A percentile compares a stretch with the other conserved stretches of the same genome.
phyloP scores from a whole-genome alignment of 2,329 filamentous ascomycete genomes.

The Tolypocladium ovalisporum region DNA sequence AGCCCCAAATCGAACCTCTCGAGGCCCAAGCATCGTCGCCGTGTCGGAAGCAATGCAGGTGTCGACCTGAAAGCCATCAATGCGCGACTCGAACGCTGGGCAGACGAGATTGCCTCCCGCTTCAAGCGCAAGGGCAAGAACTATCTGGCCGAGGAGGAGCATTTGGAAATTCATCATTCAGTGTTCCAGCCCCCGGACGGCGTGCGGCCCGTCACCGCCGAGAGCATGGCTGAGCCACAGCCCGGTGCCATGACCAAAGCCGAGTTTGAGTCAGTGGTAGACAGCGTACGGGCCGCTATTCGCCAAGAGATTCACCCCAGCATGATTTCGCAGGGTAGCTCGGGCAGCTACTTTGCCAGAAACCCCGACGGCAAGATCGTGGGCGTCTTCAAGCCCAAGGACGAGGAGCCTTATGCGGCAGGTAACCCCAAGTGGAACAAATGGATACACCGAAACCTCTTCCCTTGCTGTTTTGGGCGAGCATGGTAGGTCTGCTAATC shows the following conservation, averaged over 20 bases:
- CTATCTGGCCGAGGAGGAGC: conserved; percentile 65
- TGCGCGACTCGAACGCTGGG: conserved; percentile 87
- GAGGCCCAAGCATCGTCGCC: conserved; percentile 32
- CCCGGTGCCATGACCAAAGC: conserved; percentile 61
- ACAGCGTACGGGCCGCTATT: conserved; percentile 84
- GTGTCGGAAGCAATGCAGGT: conserved; percentile 62
- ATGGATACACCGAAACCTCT: conserved; percentile 96
- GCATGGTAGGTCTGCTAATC: conserved; percentile 51
- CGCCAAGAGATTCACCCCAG: conserved; percentile 84
- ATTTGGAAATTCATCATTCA: conserved; percentile 90
- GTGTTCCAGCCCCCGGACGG: conserved; percentile 93
- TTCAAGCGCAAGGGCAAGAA: conserved; percentile 84
- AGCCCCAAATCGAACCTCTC: conserved; percentile 33
- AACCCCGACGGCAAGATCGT: conserved; percentile 89
- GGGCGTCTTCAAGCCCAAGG: conserved; percentile 97
- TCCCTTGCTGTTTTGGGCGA: conserved; percentile 92
- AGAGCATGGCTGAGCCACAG: conserved; percentile 55
- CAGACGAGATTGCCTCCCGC: conserved; percentile 92
- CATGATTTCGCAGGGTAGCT: conserved; percentile 95
- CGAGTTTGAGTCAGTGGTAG: conserved; percentile 80
- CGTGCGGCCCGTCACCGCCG: conserved; percentile 66
- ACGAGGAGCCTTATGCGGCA: conserved; percentile 94
- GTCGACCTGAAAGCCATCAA: conserved; percentile 99
- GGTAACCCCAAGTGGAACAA: conserved; percentile 99
- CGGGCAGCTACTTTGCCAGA: conserved; percentile 93